Base-by-base conservation (phyloP, 495 filamentous ascomycete genomes). In the Penicillium atrosanguineum region DNA sequence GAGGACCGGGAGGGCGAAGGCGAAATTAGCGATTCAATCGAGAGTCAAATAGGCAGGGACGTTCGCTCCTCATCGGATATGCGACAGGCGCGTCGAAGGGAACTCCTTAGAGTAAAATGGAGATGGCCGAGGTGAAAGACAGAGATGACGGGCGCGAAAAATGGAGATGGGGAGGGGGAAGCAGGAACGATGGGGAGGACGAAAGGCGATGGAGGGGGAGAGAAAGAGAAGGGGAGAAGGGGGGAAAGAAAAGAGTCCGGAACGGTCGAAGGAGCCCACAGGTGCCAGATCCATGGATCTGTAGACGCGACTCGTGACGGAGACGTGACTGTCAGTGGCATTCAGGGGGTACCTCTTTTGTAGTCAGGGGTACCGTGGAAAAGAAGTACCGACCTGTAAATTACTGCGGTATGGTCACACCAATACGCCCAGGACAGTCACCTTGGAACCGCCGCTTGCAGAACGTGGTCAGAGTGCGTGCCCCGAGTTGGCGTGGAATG, bases 281-380 rank as follows among this genome's bases (percentile, higher is more conserved):
- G 46, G 57, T 61, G 63, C 63, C 61, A 67, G 63, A 66, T 61
- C 63, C 63, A 66, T 66, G 63, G 63, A 61, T 66, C 63, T 63
- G 63, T 55, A 52, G 61, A 67, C 63, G 63, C 63, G 63, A 60
- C 60, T 63, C 45, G 25, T 36, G 48, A 65, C 60, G 20, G 26
- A 49, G 50, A 46, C 31, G 51, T 46, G 50, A 65, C 63, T 48
- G 6, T 5, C n/a, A 41, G 12, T 44, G 16, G 9, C 6, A 21
- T 19, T 21, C 15, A 18, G 21, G 29, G 8, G 18, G 29, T 46
- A 52, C 50, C 16, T n/a, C 8, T 6, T 20, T 7, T 40, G 18
- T 4, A 40, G 38, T 12, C 11, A 1, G 5, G 7, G 3, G 7
- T 9, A 16, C 3, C 3, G 18, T 14, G 8, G 4, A 12, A 34